Base-by-base conservation (phyloP, 129 eudicot species). In the Pulicaria dysenterica region DNA sequence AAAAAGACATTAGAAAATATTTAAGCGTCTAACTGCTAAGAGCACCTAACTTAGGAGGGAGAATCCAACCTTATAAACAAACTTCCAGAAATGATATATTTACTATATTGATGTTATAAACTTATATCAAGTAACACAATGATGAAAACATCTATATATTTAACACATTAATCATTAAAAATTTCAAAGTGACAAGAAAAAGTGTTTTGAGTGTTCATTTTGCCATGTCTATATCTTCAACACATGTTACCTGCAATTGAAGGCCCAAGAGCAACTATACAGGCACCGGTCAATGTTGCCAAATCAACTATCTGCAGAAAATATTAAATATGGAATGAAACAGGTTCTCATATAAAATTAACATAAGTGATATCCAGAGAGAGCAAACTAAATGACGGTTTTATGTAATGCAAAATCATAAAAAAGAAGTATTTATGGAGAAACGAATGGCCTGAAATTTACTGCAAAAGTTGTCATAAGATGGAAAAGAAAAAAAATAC, bases 241-340 rank as follows among this genome's bases (percentile, higher is more conserved):
- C 69, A 39, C 19, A 15, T 44, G 61, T 64, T 82, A 93, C 96
- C 98, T 75, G 95, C 98, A 68, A 93, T 85, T 68, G 98, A 89
- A 73, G 98, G 98, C 34, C 98, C 98, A 81, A 93, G 92, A 77
- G 96, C 98, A 73, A 93, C 94, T 15, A 90, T 67, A 67, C 99
- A 95, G 11, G 99, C 99, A 36, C 99, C 99, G 7, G 99, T 95
- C 64, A 95, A 70, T 63, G 99, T 95, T 34, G 99, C 97, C 75
- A 95, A 79, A 85, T 95, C 99, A 80, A 95, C 83, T 37, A 95
- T 79, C 99, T 95, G 85, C 80, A 83, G 8, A 83, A 72, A 59
- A 36, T 81, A 31, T 79, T 43, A 6, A 42, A 68, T 16, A n/a
- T 38, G 64, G 14, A 15, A 15, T 61, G 16, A 80, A 60, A 46